Evolutionary conservation across 441 rosid genomes (phyloP).

Genomic region (Macaranga tanarius): DNA sequence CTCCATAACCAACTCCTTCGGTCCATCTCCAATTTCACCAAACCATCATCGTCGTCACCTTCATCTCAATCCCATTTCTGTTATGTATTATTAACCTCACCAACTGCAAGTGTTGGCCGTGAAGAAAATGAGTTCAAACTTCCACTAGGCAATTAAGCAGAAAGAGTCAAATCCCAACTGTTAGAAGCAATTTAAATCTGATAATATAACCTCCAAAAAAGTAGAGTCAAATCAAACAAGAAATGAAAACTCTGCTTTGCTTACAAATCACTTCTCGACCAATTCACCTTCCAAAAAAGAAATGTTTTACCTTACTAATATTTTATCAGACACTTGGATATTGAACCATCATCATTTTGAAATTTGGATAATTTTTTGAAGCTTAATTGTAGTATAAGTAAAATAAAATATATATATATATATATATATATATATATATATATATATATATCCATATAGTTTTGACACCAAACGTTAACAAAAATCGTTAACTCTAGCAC

Average conservation of each 20-base stretch:
- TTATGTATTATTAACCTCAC: not conserved
- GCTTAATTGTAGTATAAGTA: not conserved
- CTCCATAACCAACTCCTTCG: constrained; percentile 90
- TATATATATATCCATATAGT: no score
- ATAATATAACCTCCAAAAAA: no score
- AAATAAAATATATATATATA: not conserved
- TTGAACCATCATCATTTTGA: no score
- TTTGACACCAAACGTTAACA: not conserved
- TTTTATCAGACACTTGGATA: not conserved
- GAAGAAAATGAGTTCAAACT: not conserved
- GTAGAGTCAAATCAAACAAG: not conserved
- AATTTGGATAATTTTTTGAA: not conserved
- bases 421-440: no score
- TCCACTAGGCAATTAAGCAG: not conserved
- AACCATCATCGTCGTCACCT: constrained; percentile 2
- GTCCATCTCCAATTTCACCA: constrained; percentile 55
- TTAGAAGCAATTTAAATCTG: not conserved
- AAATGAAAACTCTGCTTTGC: constrained; percentile 14
- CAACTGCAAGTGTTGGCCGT: not conserved
- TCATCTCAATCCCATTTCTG: not conserved
- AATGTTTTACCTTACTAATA: not conserved
- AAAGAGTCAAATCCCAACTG: not conserved
- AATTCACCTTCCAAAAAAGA: constrained; percentile 4
- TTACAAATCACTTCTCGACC: constrained; percentile 24
- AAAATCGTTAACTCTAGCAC: not conserved